Conservation (phyloP, 2,329 filamentous ascomycete genomes). For the Emericellopsis cladophorae region DNA sequence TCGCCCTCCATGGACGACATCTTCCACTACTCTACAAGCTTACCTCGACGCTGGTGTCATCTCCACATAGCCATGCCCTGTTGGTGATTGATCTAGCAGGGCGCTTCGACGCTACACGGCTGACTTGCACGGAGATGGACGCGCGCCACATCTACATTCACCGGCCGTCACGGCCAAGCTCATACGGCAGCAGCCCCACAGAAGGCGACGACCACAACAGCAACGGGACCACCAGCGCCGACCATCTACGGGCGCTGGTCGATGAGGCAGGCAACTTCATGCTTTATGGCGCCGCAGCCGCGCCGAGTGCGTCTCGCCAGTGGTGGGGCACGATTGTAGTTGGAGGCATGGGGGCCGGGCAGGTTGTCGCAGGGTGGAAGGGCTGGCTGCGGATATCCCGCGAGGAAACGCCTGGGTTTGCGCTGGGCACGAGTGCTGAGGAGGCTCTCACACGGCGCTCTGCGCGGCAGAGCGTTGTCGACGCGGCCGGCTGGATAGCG, state of each 20-base stretch:
- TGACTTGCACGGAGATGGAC: constrained; percentile 23
- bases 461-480: constrained; percentile 24
- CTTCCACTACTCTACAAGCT: constrained; percentile 44
- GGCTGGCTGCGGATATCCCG: constrained; percentile 42
- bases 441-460: constrained; percentile 30
- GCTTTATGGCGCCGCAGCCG: constrained; percentile 29
- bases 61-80: constrained; percentile 33
- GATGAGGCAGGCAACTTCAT: constrained; percentile 31
- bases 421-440: constrained; percentile 23
- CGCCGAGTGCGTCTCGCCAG: constrained; percentile 28
- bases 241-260: constrained; percentile 20
- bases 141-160: constrained; percentile 39
- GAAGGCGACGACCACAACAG: neutral
- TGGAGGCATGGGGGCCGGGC: constrained; percentile 23
- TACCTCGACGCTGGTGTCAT: constrained; percentile 34
- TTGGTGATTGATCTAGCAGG: constrained; percentile 42
- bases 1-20: constrained; percentile 38
- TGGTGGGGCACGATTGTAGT: constrained; percentile 49
- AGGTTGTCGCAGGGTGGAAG: constrained; percentile 20
- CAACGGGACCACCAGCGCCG: constrained; percentile 6
- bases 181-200: neutral
- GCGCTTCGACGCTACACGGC: constrained; percentile 38
- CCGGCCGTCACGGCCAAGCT: constrained; percentile 17
- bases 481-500: constrained; percentile 31
- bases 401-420: constrained; percentile 25